Evolutionary conservation across 768 basidiomycete genomes (phyloP), one percentile per base, ranked within the genome.

Genomic region (Suillus placidus): DNA sequence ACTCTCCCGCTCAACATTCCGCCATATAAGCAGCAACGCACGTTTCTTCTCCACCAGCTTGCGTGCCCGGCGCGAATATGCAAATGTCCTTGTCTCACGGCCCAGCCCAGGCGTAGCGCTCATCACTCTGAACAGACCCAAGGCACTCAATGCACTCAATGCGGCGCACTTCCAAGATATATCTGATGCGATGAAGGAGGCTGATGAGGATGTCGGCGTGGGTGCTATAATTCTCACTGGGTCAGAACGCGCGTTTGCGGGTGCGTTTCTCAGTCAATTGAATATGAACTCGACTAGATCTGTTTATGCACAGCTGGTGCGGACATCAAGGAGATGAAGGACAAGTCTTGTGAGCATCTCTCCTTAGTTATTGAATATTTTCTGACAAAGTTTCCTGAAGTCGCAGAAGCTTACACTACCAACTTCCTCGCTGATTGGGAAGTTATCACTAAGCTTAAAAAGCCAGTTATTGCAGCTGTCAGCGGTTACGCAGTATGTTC

Each of bases 281-380:
- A 40, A 26, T 13, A 35, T 57, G 30, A 26, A 43, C 57, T 35
- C 49, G 62, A 49, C 51, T 66, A 34, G 34, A 64, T 40, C 16
- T 30, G 42, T 42, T 52, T 52, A 20, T 69, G 20, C 34, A 37
- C 63, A 95, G 95, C 95, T 71, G 95, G 97, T 3, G 97, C 97
- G 26, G 97, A 99, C 78, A 98, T 99, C 80, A 98, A 97, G 81
- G 95, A 99, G 80, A 99, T 99, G 97, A 95, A 95, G 78, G 93
- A 96, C 80, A 95, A 95, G 79, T 81, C 88, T 66, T 97, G 94
- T 95, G 72, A 73, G 87, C 78, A 34, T 16, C 12, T 6, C 26
- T 52, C 55, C 20, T 42, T 10, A 16, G 23, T 13, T 2, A 18
- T 35, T 43, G n/a, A n/a, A 43, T 12, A 9, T 56, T 12, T 64